Base-by-base conservation (phyloP, 2,329 filamentous ascomycete species). In the Ceratocystis harringtonii region DNA sequence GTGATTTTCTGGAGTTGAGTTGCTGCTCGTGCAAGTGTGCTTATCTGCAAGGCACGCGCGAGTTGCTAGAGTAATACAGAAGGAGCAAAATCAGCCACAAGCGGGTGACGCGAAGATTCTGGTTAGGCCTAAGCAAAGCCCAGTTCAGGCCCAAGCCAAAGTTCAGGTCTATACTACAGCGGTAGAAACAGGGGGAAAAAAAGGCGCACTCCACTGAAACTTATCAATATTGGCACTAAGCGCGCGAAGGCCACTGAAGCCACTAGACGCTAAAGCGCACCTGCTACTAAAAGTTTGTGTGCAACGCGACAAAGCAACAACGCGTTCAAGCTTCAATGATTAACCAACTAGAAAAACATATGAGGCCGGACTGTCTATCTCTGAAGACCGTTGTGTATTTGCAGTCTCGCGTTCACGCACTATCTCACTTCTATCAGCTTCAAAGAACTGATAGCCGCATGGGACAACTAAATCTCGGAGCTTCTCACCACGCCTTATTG, bases 51-150 rank as follows among this genome's bases (percentile, higher is more conserved):
- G 55, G 55, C 17, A 32, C 28, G 55, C 55, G 55, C 55, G 55
- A 58, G 55, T 58, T 58, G 55, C 55, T 36, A 36, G 55, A 58
- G 55, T 58, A 58, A 58, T 58, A 19, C 55, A 36, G 30, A 58
- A 58, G 55, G 55, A 58, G n/a, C 55, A 36, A 58, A 58, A 36
- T 36, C 55, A 32, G 55, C 30, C 55, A 58, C 55, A 58, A 15
- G 28, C 8, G 55, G 55, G 55, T 36, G 28, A 58, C 55, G 55
- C 55, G 55, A 58, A 25, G 30, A 58, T n/a, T 58, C 55, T 58
- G 55, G 55, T 25, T 58, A 30, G 55, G 48, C 22, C 15, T 28
- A 52, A 28, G 25, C 36, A 12, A 41, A 41, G 36, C 36, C 36
- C 12, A 12, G 36, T 19, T 52, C 22, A 52, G 25, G 22, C 19